Conservation (phyloP, 805 yeast genomes). For the Kodamaea laetipori region DNA sequence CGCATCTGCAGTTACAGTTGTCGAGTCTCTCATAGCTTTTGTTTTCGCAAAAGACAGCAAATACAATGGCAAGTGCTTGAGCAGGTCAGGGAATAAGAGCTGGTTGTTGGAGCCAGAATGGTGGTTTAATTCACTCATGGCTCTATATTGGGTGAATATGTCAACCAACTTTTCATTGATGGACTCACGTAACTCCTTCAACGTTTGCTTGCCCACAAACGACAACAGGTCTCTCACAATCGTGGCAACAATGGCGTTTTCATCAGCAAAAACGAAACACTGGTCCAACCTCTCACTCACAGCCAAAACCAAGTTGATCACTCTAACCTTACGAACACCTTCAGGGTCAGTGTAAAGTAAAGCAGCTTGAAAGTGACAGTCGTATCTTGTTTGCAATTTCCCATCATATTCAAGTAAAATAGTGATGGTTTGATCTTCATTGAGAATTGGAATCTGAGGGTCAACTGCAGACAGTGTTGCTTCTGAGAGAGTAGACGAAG, state of each 20-base stretch:
- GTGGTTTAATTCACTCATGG: slow-evolving; percentile 48
- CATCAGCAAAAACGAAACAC: slow-evolving; percentile 78
- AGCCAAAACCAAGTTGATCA: slow-evolving; percentile 80
- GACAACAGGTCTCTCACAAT: slow-evolving; percentile 43
- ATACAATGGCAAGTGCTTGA: slow-evolving; percentile 69
- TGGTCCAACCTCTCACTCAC: slow-evolving; percentile 73
- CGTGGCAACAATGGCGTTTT: slow-evolving; percentile 46
- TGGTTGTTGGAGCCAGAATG: slow-evolving; percentile 49
- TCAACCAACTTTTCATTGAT: slow-evolving; percentile 43
- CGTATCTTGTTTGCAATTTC: slow-evolving; percentile 64
- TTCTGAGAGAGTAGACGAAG: slow-evolving; percentile 22
- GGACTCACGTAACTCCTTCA: slow-evolving; percentile 41
- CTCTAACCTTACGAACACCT: slow-evolving; percentile 83
- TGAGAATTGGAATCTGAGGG: slow-evolving; percentile 69
- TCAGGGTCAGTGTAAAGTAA: slow-evolving; percentile 74
- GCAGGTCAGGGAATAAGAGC: slow-evolving; percentile 77
- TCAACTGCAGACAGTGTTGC: slow-evolving; percentile 41
- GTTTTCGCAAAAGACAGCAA: slow-evolving; percentile 71
- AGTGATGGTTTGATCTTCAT: slow-evolving; percentile 64
- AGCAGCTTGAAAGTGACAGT: slow-evolving; percentile 91
- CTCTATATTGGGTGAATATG: slow-evolving; percentile 51
- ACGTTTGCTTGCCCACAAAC: slow-evolving; percentile 42
- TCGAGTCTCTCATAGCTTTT: slow-evolving; percentile 55
- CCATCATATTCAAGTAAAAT: slow-evolving; percentile 79
- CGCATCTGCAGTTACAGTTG: slow-evolving; percentile 58